Conservation (phyloP, 768 basidiomycete genomes). For the Phlebiopsis gigantea region DNA sequence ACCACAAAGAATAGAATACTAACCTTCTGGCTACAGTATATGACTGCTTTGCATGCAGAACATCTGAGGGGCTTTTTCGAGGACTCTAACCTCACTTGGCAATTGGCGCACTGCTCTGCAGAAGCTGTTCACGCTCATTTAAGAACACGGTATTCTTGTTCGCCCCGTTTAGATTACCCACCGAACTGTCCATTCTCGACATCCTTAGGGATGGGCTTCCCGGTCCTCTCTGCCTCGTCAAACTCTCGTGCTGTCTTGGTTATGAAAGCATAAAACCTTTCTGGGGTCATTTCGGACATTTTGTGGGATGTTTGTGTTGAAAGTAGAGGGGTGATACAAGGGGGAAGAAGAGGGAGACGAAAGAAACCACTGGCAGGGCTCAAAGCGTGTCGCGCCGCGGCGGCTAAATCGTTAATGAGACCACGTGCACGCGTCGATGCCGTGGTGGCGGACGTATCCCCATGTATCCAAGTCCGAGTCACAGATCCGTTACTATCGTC, state of each 20-base stretch:
- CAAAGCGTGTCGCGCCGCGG: too few relatives aligned
- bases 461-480: too few relatives aligned
- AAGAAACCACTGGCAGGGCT: too few relatives aligned
- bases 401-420: too few relatives aligned
- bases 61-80: constrained; percentile 3
- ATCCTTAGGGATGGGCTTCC: not conserved
- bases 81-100: not conserved
- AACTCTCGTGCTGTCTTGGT: not conserved
- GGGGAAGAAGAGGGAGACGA: too few relatives aligned
- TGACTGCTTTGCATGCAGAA: constrained; percentile 20
- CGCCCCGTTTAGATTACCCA: not conserved
- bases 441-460: too few relatives aligned
- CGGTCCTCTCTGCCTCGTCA: not conserved
- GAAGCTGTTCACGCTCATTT: not conserved
- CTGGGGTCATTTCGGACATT: too few relatives aligned
- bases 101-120: not conserved
- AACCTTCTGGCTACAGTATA: constrained; percentile 22
- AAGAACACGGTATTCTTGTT: not conserved
- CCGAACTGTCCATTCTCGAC: not conserved
- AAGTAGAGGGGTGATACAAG: too few relatives aligned
- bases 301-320: too few relatives aligned
- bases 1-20: not conserved
- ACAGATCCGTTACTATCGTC: too few relatives aligned
- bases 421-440: too few relatives aligned
- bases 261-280: not conserved